Base-by-base conservation (phyloP, 176 grass and related monocot species). In the Zoysia japonica region DNA sequence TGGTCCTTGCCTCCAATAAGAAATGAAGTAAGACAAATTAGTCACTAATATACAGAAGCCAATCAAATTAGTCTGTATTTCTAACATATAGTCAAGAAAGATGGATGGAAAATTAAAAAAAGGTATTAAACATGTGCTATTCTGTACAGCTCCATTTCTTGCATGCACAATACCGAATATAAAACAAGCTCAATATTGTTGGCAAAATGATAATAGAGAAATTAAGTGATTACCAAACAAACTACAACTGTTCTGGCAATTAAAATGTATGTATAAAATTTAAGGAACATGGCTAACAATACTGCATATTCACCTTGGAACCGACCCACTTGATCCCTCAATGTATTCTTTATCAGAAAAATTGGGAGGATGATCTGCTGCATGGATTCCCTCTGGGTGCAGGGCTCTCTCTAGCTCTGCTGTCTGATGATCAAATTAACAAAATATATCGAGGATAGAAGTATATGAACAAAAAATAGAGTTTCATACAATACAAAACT, bases 321-420 rank as follows among this genome's bases (percentile, higher is more conserved):
- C 82, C 37, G 70, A 28, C 19, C 55, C 44, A 71, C 71, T 86
- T 66, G 67, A 66, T 81, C 61, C 68, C 79, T 78, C 77, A 20
- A 19, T 36, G 61, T 75, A 71, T 87, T 91, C 84, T 68, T 81
- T 89, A 59, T 75, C 81, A 83, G 86, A 85, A 75, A 84, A 80
- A 77, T 85, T 63, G 65, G 83, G 78, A 72, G 89, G 78, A 75
- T 72, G 66, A 77, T 88, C 77, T 64, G 74, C 73, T 68, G 66
- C 44, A 57, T 77, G 11, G 20, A 79, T 57, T 80, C 79, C 75
- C n/a, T 87, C 80, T 81, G 75, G 64, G 47, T 16, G 50, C n/a
- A 95, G 68, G 66, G 77, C 79, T 82, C 88, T 88, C 70, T 96
- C 82, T 74, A 47, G 82, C 59, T 86, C 84, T 43, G 65, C 90